These are phyloP conservation scores for Spathaspora arborariae DNA, from an alignment of 805 yeast genomes.

Conservation along the genomic window DNA sequence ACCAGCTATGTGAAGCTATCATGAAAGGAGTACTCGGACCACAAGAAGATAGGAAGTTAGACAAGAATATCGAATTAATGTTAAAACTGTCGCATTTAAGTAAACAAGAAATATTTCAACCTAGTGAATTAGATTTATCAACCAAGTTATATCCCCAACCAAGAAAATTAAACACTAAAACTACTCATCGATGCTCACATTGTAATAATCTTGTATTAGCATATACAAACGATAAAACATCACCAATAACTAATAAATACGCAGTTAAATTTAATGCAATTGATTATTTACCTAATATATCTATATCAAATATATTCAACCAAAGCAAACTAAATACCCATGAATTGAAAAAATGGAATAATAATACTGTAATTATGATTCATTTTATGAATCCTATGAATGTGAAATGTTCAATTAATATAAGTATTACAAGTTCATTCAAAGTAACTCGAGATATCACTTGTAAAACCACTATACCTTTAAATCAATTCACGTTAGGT, in stretches of 20 bases:
- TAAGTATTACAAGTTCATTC: constrained; percentile 4
- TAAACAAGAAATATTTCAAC: background rate
- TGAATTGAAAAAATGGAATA: constrained; percentile 1
- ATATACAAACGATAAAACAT: constrained; percentile 24
- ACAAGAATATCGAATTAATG: constrained; percentile 2
- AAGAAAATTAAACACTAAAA: constrained; percentile 21
- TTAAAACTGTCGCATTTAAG: background rate
- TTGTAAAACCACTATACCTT: constrained; percentile 19
- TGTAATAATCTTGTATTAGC: constrained; percentile 24
- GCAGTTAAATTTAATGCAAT: constrained; percentile 28
- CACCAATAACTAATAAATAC: constrained; percentile 23
- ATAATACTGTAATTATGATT: constrained; percentile 17
- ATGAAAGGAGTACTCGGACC: constrained; percentile 2
- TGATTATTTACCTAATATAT: constrained; percentile 30
- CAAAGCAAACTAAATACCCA: background rate
- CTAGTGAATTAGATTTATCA: background rate
- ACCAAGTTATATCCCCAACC: constrained; percentile 19
- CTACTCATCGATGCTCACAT: constrained; percentile 21
- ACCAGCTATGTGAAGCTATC: constrained; percentile 5
- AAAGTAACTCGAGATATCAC: background rate
- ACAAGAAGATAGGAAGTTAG: background rate
- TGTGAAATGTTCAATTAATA: constrained; percentile 10
- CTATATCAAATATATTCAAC: constrained; percentile 13
- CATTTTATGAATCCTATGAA: constrained; percentile 31
- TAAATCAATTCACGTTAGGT: constrained; percentile 18